Base-by-base conservation (phyloP, 306 rosid species). In the Astragalus glycyphyllos region DNA sequence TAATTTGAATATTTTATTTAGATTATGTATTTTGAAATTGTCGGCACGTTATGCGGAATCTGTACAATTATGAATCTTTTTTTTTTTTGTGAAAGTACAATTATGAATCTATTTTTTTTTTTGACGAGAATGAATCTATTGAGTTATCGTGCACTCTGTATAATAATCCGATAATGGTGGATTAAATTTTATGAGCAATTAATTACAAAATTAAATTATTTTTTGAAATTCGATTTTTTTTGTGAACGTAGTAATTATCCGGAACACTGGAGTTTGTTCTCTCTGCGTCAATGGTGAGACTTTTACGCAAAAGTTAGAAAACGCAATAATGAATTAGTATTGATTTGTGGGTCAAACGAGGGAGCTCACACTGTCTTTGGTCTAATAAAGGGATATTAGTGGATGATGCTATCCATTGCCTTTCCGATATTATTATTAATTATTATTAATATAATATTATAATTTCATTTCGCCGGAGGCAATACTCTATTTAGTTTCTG, bases 381-480 rank as follows among this genome's bases (percentile, higher is more conserved):
- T 56, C 6, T 34, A 7, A 5, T 34, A 7, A 5, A 45, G 15
- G 71, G 62, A 61, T 73, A 61, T 62, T 73, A 71, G 5, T 73
- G 17, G 44, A 61, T 49, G 44, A 61, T 49, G 44, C 69, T 13
- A 59, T 37, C 17, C 12, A 11, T 6, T 15, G 31, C 0, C 34
- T 17, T 42, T 14, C 4, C 2, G 26, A 48, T 48, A 4, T 14
- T n/a, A n/a, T n/a, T n/a, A n/a, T n/a, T n/a, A n/a, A n/a, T n/a
- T n/a, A n/a, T n/a, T n/a, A n/a, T n/a, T n/a, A n/a, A n/a, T n/a
- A n/a, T n/a, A n/a, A n/a, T n/a, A n/a, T n/a, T n/a, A n/a, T n/a
- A n/a, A n/a, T n/a, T n/a, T n/a, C n/a, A n/a, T n/a, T n/a, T n/a
- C n/a, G n/a, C n/a, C n/a, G n/a, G n/a, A n/a, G n/a, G n/a, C n/a